Conservation (phyloP, 208 protist genomes). For the Strigomonas culicis region DNA sequence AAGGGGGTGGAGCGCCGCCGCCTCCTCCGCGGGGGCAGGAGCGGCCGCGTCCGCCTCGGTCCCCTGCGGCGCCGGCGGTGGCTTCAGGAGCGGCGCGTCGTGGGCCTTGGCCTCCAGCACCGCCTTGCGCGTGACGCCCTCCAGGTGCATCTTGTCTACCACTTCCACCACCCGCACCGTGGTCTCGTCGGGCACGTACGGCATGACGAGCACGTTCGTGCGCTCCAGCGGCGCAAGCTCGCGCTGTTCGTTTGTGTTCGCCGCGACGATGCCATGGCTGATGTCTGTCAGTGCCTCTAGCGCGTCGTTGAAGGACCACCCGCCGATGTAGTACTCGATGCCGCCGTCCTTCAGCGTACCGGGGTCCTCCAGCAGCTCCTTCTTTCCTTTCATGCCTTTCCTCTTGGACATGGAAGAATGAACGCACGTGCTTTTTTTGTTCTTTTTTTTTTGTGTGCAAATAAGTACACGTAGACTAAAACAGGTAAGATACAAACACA, state of each 20-base stretch:
- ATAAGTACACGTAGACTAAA: neutral
- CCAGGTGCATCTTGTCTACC: constrained; percentile 55
- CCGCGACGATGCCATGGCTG: constrained; percentile 30
- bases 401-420: neutral
- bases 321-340: constrained; percentile 67
- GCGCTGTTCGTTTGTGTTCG: constrained; percentile 48
- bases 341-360: constrained; percentile 44
- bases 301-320: constrained; percentile 60
- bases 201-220: constrained; percentile 63
- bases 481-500: neutral
- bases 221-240: constrained; percentile 43
- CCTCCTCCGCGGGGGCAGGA: constrained; percentile 3
- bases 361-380: constrained; percentile 71
- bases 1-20: constrained; percentile 14
- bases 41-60: neutral
- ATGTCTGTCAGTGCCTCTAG: constrained; percentile 57
- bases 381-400: constrained; percentile 31
- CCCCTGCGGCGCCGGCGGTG: neutral
- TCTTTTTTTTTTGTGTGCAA: neutral
- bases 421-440: neutral
- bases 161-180: constrained; percentile 22
- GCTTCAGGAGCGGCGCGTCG: constrained; percentile 20
- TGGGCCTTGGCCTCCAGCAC: constrained; percentile 5
- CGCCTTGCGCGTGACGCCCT: constrained; percentile 37
- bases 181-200: constrained; percentile 7